Percentiles rank a stretch among this genome's conserved stretches.
These are phyloP conservation scores for Solanum arcanum DNA, from an alignment of 257 asterid genomes.

Conservation along the genomic window DNA sequence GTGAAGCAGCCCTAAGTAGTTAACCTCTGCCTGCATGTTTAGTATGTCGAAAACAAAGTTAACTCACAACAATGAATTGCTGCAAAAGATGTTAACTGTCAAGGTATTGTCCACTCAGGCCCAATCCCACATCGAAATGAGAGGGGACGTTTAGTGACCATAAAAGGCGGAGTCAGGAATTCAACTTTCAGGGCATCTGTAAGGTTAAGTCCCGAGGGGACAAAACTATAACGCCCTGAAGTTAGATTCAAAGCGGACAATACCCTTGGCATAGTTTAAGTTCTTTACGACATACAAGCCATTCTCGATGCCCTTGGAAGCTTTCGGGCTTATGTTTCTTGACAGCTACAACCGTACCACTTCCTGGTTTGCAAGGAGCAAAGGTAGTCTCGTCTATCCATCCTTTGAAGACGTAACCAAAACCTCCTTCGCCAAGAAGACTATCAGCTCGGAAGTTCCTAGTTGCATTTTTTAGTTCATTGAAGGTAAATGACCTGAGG, in stretches of 20 bases:
- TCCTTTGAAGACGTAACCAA: conserved; percentile 10
- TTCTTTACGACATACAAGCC: not conserved
- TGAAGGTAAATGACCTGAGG: not conserved
- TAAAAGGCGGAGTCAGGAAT: not conserved
- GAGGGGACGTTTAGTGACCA: not conserved
- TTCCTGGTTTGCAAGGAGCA: conserved; percentile 4
- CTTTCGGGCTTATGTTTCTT: conserved; percentile 10
- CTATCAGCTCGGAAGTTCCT: conserved; percentile 11
- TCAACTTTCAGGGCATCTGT: not conserved
- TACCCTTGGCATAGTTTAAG: not conserved
- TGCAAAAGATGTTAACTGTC: not conserved
- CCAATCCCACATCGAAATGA: not conserved
- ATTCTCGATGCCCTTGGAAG: conserved; percentile 13
- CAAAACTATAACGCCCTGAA: not conserved
- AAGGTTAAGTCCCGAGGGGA: not conserved
- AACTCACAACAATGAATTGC: not conserved
- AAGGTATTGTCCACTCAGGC: not conserved
- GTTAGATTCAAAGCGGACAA: not conserved
- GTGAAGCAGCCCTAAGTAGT: conserved; percentile 1
- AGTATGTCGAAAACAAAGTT: not conserved
- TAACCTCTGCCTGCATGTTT: conserved; percentile 2
- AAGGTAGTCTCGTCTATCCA: conserved; percentile 7
- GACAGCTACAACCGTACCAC: conserved; percentile 10
- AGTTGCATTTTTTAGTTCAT: conserved; percentile 5
- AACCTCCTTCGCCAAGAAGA: conserved; percentile 10